These are phyloP conservation scores for Pythium aquatile DNA, from an alignment of 352 stramenopile species.

Conservation along the genomic window DNA sequence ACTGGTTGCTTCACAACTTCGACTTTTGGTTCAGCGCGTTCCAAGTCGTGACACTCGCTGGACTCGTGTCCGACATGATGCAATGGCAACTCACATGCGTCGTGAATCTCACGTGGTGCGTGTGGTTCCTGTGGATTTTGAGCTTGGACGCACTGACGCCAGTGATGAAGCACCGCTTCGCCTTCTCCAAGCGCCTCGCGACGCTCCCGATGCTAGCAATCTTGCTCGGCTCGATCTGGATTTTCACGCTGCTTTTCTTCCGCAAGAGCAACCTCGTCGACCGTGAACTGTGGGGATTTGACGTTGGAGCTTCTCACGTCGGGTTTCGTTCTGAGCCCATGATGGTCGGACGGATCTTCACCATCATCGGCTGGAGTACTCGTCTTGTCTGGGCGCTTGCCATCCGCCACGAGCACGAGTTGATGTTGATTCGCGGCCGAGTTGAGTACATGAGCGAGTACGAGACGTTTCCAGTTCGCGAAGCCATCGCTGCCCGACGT, in stretches of 20 bases:
- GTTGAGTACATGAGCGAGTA: neutral
- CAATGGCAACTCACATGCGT: neutral
- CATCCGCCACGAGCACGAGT: neutral
- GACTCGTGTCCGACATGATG: slow-evolving; percentile 9
- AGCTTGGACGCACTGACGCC: slow-evolving; percentile 16
- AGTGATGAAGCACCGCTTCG: slow-evolving; percentile 6
- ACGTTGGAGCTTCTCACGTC: neutral
- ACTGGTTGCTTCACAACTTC: slow-evolving; percentile 13
- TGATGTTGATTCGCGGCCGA: neutral
- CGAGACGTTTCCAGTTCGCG: neutral
- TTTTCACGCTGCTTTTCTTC: neutral
- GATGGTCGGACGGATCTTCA: neutral
- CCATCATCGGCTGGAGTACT: neutral
- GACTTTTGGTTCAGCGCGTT: slow-evolving; percentile 13
- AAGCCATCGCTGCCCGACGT: neutral
- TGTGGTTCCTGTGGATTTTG: slow-evolving; percentile 12
- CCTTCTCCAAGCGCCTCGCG: neutral
- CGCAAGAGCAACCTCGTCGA: neutral
- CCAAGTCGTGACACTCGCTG: neutral
- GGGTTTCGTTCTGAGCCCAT: neutral
- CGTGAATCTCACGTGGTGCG: neutral
- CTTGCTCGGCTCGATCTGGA: neutral
- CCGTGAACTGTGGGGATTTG: neutral
- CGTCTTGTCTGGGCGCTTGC: neutral
- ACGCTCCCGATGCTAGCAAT: neutral